Evolutionary conservation across 768 basidiomycete genomes (phyloP), one percentile per base, ranked within the genome.

Genomic region (Grammothele lineata): DNA sequence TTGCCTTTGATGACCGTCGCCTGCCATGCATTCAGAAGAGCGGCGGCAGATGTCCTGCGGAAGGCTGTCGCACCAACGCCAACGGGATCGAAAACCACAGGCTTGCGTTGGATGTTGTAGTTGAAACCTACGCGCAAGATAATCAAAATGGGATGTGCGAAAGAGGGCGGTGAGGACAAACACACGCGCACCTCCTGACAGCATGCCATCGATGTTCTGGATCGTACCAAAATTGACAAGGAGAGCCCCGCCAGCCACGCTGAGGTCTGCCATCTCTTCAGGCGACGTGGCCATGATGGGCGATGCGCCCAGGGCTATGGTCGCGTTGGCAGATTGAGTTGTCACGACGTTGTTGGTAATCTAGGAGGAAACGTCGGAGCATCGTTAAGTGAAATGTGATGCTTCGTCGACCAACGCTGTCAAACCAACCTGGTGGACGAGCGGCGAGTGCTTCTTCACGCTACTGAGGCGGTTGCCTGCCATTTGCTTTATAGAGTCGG

Each of bases 1-100:
- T 97, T 96, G 3, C 93, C 93, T 66, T 97, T 97, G 66, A 97
- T 93, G 18, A 95, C 87, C 15, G 86, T 84, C 10, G 85, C 81
- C 64, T 94, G 92, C 80, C 87, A 95, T 19, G 70, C 66, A 48
- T 85, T 70, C 17, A 95, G 66, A 11, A 95, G 72, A 45, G 81
- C 89, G 81, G 62, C 40, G 3, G 85, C 82, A 3, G 72, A 75
- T 9, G 70, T 68, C 53, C 81, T 80, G 39, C 93, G 76, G 62
- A 80, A 88, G 3, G 65, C 54, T 2, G 87, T 88, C 1, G 94
- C 92, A 5, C 93, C 93, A 0, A 92, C 76, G 17, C 90, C 94
- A 10, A 97, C 94, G 2, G 94, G 94, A 61, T 96, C 94, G 49
- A 95, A 88, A 0, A 96, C 75, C 11, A 96, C 65, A 0, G 90